Conservation (phyloP, 139 green algal species). For the Tetradesmus lagerheimii region DNA sequence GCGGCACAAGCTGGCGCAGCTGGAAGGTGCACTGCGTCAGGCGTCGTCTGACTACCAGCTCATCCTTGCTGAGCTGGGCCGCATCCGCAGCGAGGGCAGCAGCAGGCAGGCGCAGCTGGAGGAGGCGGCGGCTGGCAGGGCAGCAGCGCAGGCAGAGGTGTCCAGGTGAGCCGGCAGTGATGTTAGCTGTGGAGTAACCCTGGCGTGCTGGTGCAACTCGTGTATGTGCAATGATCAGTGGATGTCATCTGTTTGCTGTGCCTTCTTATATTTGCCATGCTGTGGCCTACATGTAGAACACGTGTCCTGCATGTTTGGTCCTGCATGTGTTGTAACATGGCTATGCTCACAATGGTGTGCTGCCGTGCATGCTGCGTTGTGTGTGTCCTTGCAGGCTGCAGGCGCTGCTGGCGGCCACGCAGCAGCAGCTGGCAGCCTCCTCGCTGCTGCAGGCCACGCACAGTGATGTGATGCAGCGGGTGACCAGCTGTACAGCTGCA, state of each 20-base stretch:
- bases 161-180: not conserved
- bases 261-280: not conserved
- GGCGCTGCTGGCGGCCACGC: not conserved
- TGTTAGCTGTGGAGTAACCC: not conserved
- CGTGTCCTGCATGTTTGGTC: too few species aligned
- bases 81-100: constrained; percentile 13
- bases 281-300: too few species aligned
- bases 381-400: constrained; percentile 13
- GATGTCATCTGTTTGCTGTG: not conserved
- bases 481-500: not conserved
- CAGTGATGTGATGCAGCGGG: not conserved
- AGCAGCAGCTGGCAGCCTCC: constrained; percentile 25
- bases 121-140: constrained; percentile 14
- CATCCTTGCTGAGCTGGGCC: constrained; percentile 37
- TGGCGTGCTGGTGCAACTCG: not conserved
- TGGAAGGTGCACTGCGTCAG: constrained; percentile 44
- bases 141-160: constrained; percentile 30
- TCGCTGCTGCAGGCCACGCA: constrained; percentile 11
- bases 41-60: constrained; percentile 36
- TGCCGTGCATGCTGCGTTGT: not conserved
- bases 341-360: not conserved
- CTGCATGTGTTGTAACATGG: too few species aligned
- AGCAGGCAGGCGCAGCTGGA: constrained; percentile 15
- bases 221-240: not conserved
- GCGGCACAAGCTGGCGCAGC: constrained; percentile 8